Base-by-base conservation (phyloP, 2,329 filamentous ascomycete species). In the Colletotrichum endophyticum region DNA sequence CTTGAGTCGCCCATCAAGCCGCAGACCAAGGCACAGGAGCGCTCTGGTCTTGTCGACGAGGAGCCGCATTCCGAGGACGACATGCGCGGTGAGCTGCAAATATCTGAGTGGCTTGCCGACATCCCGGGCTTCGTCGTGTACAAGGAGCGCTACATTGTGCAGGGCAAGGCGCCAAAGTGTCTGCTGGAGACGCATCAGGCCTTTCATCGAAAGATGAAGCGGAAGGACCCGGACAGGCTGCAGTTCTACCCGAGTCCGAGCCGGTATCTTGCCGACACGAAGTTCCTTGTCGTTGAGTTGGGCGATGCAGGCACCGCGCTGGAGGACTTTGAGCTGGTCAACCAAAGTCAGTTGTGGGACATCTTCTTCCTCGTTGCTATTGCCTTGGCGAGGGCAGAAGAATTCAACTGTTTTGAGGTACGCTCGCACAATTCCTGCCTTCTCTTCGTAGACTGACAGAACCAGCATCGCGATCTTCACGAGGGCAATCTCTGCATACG, bases 101-200 rank as follows among this genome's bases (percentile, higher is more conserved):
- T 94, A 62, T 93, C 92, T 4, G 91, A 94, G 81, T 90, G 89
- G 85, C 84, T 94, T 22, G 91, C 92, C 22, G 91, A 92, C 76
- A 89, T 93, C 15, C 91, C 92, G 0, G 92, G 92, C 0, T 94
- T 93, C 76, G 91, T 93, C 36, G 87, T 92, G 22, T 93, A 93
- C 85, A 94, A 93, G 82, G 91, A 92, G 80, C 87, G 90, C 9
- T 92, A 93, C 73, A 83, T 93, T 34, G 89, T 93, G 2, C 85
- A 88, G 79, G 92, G 92, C 0, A 89, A 88, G 76, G 87, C 90
- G 0, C 88, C 91, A 6, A 86, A 85, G 66, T 86, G 86, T 19
- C 83, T 93, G 32, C 84, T 92, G 3, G 88, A 91, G 78, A 92
- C 92, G n/a, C 91, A 92, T 77, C 90, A 92, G 79, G 81, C 82